Evolutionary conservation across 495 filamentous ascomycete species (phyloP), one percentile per base, ranked within the genome.

Genomic region (Lophiostoma macrostomum): DNA sequence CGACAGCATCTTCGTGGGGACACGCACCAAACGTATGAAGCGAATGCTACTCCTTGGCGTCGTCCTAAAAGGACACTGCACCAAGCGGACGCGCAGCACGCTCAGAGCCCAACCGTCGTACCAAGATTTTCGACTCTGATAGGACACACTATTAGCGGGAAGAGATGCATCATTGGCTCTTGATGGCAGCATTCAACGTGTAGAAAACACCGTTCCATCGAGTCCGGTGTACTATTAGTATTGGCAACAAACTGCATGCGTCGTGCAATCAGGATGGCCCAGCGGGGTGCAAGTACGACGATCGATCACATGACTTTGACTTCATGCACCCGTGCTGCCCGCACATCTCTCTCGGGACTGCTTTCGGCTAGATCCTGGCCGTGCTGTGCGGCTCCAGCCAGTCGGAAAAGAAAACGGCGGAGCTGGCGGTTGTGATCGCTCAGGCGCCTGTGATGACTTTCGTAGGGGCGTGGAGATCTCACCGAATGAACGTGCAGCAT

Each of bases 321-420:
- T 13, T 18, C 22, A 19, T 29, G 23, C 24, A 38, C 37, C 22
- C 48, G 31, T 12, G 14, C 35, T 20, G 29, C 14, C 22, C 22
- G 12, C 11, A 16, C n/a, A 23, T 0, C 32, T 11, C 24, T 24
- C 36, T 39, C 27, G 35, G 38, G n/a, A n/a, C n/a, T n/a, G n/a
- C n/a, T n/a, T n/a, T n/a, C n/a, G n/a, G n/a, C n/a, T n/a, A 36
- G 42, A 52, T 47, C 32, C 50, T 50, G 39, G 56, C 35, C 18
- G 14, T 49, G 36, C 13, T 49, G 20, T 50, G 41, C 41, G 42
- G 36, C 31, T 46, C 56, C 41, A 41, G 56, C 56, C 56, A 60
- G 49, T 60, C 49, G 42, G 56, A 50, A 41, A n/a, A 24, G 29
- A 19, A 22, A 19, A 50, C n/a, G 38, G 39, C 16, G 34, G 30